Base-by-base conservation (phyloP, 2,329 filamentous ascomycete species). In the Talaromyces sp. region DNA sequence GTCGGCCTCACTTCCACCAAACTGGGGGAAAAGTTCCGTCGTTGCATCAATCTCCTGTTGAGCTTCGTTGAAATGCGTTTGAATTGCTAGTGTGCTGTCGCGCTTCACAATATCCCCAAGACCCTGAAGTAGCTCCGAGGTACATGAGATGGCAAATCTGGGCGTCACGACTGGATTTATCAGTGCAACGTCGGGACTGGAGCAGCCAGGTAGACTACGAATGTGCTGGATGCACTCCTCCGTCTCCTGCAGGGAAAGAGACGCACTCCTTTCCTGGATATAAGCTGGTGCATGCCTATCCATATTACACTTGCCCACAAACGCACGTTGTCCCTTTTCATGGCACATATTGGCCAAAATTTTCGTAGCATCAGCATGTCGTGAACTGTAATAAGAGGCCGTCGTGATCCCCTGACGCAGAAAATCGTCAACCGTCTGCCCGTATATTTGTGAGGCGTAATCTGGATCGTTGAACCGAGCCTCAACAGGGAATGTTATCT, bases 301-400 rank as follows among this genome's bases (percentile, higher is more conserved):
- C 84, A 87, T 87, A 76, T 86, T 87, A 76, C 85, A 87, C 72
- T 88, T 89, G 1, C 86, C 86, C 0, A 89, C 81, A 17, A 88
- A 79, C 0, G 86, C 86, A 13, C 87, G 79, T 75, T 89, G 87
- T 9, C 86, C 85, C 68, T 80, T 80, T 4, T 74, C 70, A 1
- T 83, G 70, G 67, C 86, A 88, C 0, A 80, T 75, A 19, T 87
- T 82, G 2, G 85, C 86, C 6, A 89, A 79, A 25, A 86, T 82
- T 49, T 81, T 80, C 1, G 87, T 88, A 0, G 86, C 86, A 52
- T 82, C 80, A 11, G 79, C 81, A 69, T 89, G 86, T 37, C 82
- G 76, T 2, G 84, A 86, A 41, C 81, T 82, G 69, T 88, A 88
- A 75, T 89, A 88, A 5, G 83, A 82, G 0, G 86, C 86, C 2